Conservation (phyloP, 2,329 filamentous ascomycete genomes). For the Dendrostoma leiphaemia region DNA sequence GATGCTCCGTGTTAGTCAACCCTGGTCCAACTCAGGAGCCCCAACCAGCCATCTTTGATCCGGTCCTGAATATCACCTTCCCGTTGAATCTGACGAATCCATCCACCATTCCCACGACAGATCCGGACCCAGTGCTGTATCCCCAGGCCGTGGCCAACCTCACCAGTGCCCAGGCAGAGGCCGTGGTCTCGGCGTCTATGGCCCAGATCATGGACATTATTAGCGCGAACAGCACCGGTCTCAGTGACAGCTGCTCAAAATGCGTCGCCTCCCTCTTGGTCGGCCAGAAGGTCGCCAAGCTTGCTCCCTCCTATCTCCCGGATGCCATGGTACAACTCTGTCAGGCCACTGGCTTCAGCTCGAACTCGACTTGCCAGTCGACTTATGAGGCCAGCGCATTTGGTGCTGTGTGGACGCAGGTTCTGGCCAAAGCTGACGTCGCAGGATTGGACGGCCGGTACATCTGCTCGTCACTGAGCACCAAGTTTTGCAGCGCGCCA, state of each 20-base stretch:
- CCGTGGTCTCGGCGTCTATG: constrained; percentile 40
- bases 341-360: constrained; percentile 43
- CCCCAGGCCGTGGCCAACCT: constrained; percentile 46
- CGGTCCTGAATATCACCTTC: constrained; percentile 52
- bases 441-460: constrained; percentile 53
- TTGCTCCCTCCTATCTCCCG: constrained; percentile 47
- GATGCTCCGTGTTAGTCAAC: constrained; percentile 21
- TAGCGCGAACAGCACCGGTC: constrained; percentile 29
- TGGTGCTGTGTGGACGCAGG: constrained; percentile 56
- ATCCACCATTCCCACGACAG: constrained; percentile 44
- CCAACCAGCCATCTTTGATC: constrained; percentile 46
- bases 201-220: constrained; percentile 46
- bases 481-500: constrained; percentile 46
- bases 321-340: constrained; percentile 51
- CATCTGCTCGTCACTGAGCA: constrained; percentile 51
- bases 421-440: constrained; percentile 52
- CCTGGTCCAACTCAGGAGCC: constrained; percentile 31
- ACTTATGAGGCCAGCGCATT: constrained; percentile 46
- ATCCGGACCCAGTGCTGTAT: constrained; percentile 48
- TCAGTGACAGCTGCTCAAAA: constrained; percentile 46
- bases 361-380: constrained; percentile 44
- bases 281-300: constrained; percentile 47
- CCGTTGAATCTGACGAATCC: constrained; percentile 54
- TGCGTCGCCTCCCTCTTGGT: constrained; percentile 50
- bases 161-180: constrained; percentile 34